Evolutionary conservation across 2,329 filamentous ascomycete genomes (phyloP), one percentile per base, ranked within the genome.

Genomic region (Lasiodiplodia citricola): DNA sequence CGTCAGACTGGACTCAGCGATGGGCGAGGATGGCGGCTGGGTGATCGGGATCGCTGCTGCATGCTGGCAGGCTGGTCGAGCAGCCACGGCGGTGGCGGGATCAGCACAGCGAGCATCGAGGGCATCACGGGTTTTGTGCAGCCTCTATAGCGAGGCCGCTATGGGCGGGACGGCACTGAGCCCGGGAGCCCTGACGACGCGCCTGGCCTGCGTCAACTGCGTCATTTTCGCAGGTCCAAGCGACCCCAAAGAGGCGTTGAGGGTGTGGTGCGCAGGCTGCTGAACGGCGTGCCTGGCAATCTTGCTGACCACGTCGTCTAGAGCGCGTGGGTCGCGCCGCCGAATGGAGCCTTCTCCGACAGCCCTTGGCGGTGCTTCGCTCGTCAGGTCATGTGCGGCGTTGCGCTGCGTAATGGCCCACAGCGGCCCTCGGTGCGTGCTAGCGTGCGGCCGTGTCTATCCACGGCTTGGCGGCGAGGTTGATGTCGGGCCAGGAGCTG

Each of bases 371-470:
- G 21, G 58, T 50, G 58, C 58, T 63, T 63, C 41, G 58, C 58
- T 65, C 62, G 62, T 52, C 62, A 55, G 62, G 66, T 67, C 66
- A 67, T 67, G 66, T 62, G 66, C 66, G 66, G 66, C 56, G 66
- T 67, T 52, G 66, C 56, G 55, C 55, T 67, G 66, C 64, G 64
- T 67, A 67, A 67, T 67, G 64, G 64, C 52, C 54, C 64, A 67
- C 38, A 47, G 64, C 37, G 64, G 37, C 64, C 25, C 21, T 23
- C 38, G 52, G 25, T 25, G 52, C 54, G 64, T 67, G 37, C 41
- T 67, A 60, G 55, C 55, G 52, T 31, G 55, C 55, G 47, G 44
- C 44, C 62, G 62, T 57, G 25, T 67, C 63, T 44, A 58, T 47
- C 54, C 38, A 56, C 44, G 52, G 47, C 54, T 50, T 51, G 64